Base-by-base conservation (phyloP, 805 yeast species). In the Kodamaea laetipori region DNA sequence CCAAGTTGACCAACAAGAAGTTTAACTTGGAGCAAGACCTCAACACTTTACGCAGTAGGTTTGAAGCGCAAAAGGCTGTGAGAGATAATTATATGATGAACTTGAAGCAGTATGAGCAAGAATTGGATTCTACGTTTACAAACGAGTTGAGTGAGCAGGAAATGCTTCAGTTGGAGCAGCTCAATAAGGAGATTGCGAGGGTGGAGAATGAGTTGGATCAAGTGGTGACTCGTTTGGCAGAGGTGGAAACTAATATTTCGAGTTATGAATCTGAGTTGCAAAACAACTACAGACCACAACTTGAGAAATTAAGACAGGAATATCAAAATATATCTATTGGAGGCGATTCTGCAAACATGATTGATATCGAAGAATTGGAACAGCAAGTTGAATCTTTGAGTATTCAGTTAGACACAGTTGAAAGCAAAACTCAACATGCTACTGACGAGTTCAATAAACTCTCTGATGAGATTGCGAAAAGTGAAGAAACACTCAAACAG, bases 201-300 rank as follows among this genome's bases (percentile, higher is more conserved):
- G 39, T 64, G 1, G 82, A 78, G 45, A 51, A 47, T 2, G 53
- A 68, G 26, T 67, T 83, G 34, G 70, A 73, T 37, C 51, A 52
- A 4, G 46, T 76, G 3, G 73, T 72, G 0, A 65, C 63, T 3
- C 51, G 62, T 28, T 61, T 80, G 15, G 58, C 74, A 0, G 67
- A 62, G 1, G 47, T 77, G 4, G 84, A 82, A 47, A 62, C 80
- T 9, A 64, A 69, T 12, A 59, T 78, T 11, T 68, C 78, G 0
- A 58, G 64, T 1, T 50, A 77, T 6, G 77, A 77, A 36, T 71
- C 84, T 2, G 89, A 82, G 47, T 58, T 87, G 31, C 61, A 67
- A n/a, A 80, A 81, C 23, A 81, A 75, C 39, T 66, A 81, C 35
- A 63, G 72, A 32, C 86, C 88, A 9, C 78, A 78, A 45, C 60